Base-by-base conservation (phyloP, 352 stramenopile genomes). In the Phytophthora europaea region DNA sequence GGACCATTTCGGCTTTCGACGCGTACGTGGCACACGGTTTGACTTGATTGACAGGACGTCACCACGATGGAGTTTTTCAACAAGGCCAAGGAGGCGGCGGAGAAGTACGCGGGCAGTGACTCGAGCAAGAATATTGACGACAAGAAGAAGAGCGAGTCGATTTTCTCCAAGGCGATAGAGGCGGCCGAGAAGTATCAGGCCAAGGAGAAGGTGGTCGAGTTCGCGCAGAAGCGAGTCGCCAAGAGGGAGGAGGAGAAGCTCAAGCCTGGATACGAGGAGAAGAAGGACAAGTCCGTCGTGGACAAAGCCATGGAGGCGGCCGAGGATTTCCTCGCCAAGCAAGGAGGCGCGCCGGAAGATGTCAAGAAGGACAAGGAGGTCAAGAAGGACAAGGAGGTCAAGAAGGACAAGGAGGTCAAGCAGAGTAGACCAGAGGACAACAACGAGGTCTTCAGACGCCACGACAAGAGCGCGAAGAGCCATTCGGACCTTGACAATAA, bases 191-290 rank as follows among this genome's bases (percentile, higher is more conserved):
- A 78, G 53, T 78, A 78, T 18, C 70, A 78, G 18, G 65, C 68
- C 5, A 78, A 78, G 65, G 70, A 78, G 6, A 78, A 78, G 50
- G 60, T 61, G 16, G 65, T 53, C 33, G 65, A 75, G 56, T 78
- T 61, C 43, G 71, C 71, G 0, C 65, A 78, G 67, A 74, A 78
- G 40, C 65, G 71, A 4, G 65, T 78, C 0, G 36, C 47, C 10
- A 76, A 76, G 51, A 51, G 69, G 10, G 65, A 71, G n/a, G 65
- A 77, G 64, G 45, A 70, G 52, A 75, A 75, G 12, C 36, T 45
- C 23, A 53, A 71, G 59, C 45, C 61, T 38, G 62, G 69, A 7
- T 65, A 72, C 62, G 62, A 63, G 8, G 55, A 72, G 38, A 72
- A 63, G 62, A 75, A 75, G 34, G 69, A 72, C 23, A 76, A 72